Conservation (phyloP, 164 flowering plant species). For the Nymphaea colorata region DNA sequence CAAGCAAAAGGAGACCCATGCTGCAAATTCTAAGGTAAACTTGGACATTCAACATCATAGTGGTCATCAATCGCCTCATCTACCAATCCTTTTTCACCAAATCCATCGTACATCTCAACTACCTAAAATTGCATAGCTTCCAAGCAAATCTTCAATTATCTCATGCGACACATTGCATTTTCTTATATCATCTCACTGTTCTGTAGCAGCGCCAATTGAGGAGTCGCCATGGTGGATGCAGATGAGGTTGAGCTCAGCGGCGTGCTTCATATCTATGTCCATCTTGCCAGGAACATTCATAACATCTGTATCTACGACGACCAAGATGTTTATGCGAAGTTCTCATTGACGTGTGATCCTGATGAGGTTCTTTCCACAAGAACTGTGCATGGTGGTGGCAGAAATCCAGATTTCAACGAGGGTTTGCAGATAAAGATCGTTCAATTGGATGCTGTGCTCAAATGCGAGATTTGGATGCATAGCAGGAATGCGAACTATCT, state of each 20-base stretch:
- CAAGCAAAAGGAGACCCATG: too few species aligned
- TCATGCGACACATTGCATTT: too few species aligned
- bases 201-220: slow-evolving; percentile 27
- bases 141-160: too few species aligned
- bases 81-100: too few species aligned
- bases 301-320: slow-evolving; percentile 91
- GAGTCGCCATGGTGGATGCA: slow-evolving; percentile 10
- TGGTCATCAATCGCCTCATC: too few species aligned
- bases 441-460: slow-evolving; percentile 53
- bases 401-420: slow-evolving; percentile 79
- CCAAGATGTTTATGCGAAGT: slow-evolving; percentile 95
- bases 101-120: too few species aligned
- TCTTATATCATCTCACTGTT: slow-evolving; percentile 6
- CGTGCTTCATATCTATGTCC: slow-evolving; percentile 58
- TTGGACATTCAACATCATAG: too few species aligned
- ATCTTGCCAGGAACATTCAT: slow-evolving; percentile 86
- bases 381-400: slow-evolving; percentile 65
- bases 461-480: slow-evolving; percentile 96
- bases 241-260: slow-evolving; percentile 25
- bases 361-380: slow-evolving; percentile 57
- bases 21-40: too few species aligned
- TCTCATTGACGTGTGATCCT: slow-evolving; percentile 73
- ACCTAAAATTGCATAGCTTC: too few species aligned
- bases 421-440: slow-evolving; percentile 33
- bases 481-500: slow-evolving; percentile 61